These are phyloP conservation scores for Stramenopiles sp. DNA, from an alignment of 352 stramenopile genomes.

Conservation along the genomic window DNA sequence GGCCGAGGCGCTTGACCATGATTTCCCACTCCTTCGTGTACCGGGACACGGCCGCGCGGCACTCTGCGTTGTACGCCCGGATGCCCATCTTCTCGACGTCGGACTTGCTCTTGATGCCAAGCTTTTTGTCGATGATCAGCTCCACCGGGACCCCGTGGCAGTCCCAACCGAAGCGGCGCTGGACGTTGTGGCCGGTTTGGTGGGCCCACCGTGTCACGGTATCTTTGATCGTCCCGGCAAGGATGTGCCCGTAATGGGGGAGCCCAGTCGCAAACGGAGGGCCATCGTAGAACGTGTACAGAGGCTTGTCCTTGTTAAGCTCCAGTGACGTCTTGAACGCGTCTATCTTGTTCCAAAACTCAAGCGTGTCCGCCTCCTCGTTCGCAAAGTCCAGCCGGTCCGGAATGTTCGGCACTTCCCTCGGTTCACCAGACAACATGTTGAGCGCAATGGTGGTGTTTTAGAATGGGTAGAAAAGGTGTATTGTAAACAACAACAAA, in stretches of 20 bases:
- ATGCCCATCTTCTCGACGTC: constrained; percentile 92
- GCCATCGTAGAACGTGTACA: constrained; percentile 98
- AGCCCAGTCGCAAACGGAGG: constrained; percentile 92
- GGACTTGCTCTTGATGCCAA: constrained; percentile 88
- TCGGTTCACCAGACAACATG: too few species aligned
- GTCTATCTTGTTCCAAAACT: constrained; percentile 57
- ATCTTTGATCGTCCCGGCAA: constrained; percentile 98
- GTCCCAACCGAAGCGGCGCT: constrained; percentile 94
- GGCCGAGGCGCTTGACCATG: constrained; percentile 86
- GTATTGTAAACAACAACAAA: too few species aligned
- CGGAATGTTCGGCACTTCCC: constrained; percentile 21
- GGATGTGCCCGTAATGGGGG: constrained; percentile 94
- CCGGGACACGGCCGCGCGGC: constrained; percentile 82
- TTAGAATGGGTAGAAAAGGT: too few species aligned
- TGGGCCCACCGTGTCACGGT: constrained; percentile 97
- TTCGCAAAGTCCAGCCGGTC: constrained; percentile 42
- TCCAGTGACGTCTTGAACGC: constrained; percentile 70
- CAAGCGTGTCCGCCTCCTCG: constrained; percentile 41
- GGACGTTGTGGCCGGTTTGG: constrained; percentile 88
- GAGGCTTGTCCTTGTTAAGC: constrained; percentile 67
- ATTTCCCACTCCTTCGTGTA: constrained; percentile 97
- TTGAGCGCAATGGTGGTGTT: too few species aligned
- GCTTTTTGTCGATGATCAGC: constrained; percentile 98
- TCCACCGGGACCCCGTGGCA: constrained; percentile 97
- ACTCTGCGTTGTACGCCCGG: constrained; percentile 84